Evolutionary conservation across 1,139 yeast genomes (phyloP), one percentile per base, ranked within the genome.

Genomic region (Sugiyamaella japonica): DNA sequence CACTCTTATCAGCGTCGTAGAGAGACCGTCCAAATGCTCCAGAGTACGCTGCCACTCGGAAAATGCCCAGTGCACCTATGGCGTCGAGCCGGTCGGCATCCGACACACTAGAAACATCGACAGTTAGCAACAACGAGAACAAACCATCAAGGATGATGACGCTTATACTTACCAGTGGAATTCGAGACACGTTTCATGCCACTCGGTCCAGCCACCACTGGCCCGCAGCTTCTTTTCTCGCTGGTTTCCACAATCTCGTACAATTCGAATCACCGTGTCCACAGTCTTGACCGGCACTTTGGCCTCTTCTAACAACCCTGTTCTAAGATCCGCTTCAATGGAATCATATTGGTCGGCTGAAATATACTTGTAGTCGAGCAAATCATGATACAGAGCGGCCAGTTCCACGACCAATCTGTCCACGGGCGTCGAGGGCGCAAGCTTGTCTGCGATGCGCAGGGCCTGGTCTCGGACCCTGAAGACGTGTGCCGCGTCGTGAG

Each of bases 11-110:
- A 2, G 56, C 44, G 32, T 58, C 61, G 53, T 59, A 62, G 34
- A 72, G 59, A 5, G 72, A 66, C 10, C 65, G 61, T 54, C 62
- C 61, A 25, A 61, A 59, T 20, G 65, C 67, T 6, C 70, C 66
- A 3, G 73, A 65, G 54, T 61, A 72, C 12, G 74, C 73, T 1
- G 73, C 65, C 3, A 64, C 68, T 17, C 76, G 61, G 41, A 70
- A 61, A 29, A 72, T 58, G 7, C 76, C 76, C 52, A 72, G 58
- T 3, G 69, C 68, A 7, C 76, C 76, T 48, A 71, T 68, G 5
- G 76, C 75, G 48, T 72, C 76, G 8, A 72, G 61, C 42, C 74
- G 57, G 55, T 72, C 76, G 2, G 76, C 76, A 55, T 72, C 76
- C 52, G 68, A 71, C 4, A 72, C 73, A 58, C 69, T 62, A 31